A percentile compares a stretch with the other conserved stretches of the same genome.
phyloP scores from a whole-genome alignment of 1,284 basidiomycete species.

The Fistulinella staudtii region DNA sequence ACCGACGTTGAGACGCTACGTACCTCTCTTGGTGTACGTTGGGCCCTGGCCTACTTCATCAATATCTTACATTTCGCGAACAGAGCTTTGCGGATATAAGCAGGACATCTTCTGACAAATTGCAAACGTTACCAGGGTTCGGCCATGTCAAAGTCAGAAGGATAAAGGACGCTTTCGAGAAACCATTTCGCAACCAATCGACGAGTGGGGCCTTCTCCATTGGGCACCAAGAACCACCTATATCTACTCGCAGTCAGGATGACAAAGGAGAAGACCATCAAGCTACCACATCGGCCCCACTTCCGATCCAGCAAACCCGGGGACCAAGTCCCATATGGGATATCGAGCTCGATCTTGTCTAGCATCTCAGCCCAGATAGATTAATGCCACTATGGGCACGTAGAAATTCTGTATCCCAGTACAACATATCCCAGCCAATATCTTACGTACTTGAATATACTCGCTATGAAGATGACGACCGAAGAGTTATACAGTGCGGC shows the following conservation, averaged over 20 bases:
- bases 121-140: constrained; percentile 87
- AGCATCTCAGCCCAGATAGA: too few relatives aligned
- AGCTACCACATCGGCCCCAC: constrained; percentile 3
- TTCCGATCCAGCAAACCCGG: constrained; percentile 14
- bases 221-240: constrained; percentile 22
- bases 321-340: constrained; percentile 53
- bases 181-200: constrained; percentile 65
- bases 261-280: constrained; percentile 23
- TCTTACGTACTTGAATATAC: too few relatives aligned
- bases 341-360: constrained; percentile 43
- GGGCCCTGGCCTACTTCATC: not conserved
- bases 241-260: constrained; percentile 7
- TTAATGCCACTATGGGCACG: too few relatives aligned
- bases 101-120: constrained; percentile 65
- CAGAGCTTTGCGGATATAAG: constrained; percentile 85
- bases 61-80: constrained; percentile 5
- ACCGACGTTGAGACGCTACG: constrained; percentile 93
- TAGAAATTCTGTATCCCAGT: too few relatives aligned
- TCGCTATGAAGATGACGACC: too few relatives aligned
- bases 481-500: too few relatives aligned
- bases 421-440: too few relatives aligned
- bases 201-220: constrained; percentile 46
- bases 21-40: constrained; percentile 86
- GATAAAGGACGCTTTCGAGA: constrained; percentile 74
- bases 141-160: constrained; percentile 92